Evolutionary conservation across 2,329 filamentous ascomycete genomes (phyloP), one percentile per base, ranked within the genome.

Genomic region (Sporothrix euskadiensis): DNA sequence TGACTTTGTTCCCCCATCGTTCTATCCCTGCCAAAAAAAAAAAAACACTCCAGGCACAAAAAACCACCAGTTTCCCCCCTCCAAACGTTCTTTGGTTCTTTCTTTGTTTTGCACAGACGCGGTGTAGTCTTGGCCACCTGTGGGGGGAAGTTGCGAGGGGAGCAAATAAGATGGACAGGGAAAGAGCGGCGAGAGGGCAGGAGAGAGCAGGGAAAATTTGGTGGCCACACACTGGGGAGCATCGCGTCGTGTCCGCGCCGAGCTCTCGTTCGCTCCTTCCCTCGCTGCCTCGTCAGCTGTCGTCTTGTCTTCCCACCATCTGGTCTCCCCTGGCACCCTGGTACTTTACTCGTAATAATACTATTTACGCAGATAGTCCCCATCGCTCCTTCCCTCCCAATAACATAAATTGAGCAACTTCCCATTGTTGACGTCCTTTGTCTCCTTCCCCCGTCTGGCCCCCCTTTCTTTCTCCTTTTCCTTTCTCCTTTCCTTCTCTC

Each of bases 381-480:
- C 49, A 57, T 56, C 10, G 52, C 68, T 70, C 68, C 52, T 70
- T 70, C 68, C 35, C 10, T 57, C 65, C 35, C 26, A 69, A 49
- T 16, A 6, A 56, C 68, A 57, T 44, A 57, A 70, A 57, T 30
- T 52, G 35, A 16, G 32, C 35, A 41, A 19, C 44, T 56, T 39
- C 49, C 52, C n/a, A 26, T 41, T 70, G 52, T 70, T 70, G 68
- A 59, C 16, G 35, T 61, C 12, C 54, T 71, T 32, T 22, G 10
- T 49, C 26, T 44, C 77, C 77, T 0, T 79, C 78, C 32, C 80
- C 82, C 19, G 26, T 9, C 68, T 16, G 19, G 77, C 83, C 0
- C 76, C 84, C 4, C 77, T 77, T 22, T 73, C 73, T 7, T 82
- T 80, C 79, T 76, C 74, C 70, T 61, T 81, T 39, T 74, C 65